Base-by-base conservation (phyloP, 208 protist species). In the Leishmania braziliensis region DNA sequence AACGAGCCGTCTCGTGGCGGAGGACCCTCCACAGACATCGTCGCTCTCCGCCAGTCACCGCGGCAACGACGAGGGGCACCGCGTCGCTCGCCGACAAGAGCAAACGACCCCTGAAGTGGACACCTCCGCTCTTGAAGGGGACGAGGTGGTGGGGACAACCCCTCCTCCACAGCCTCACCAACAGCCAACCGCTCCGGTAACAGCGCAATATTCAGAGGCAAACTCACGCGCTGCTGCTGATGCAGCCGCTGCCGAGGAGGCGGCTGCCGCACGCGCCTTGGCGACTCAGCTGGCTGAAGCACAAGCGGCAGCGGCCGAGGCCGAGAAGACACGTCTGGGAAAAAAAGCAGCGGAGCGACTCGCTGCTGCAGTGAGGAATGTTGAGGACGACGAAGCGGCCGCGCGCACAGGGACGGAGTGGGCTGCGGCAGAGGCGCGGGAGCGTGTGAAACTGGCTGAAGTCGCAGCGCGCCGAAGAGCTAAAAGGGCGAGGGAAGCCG, bases 341-440 rank as follows among this genome's bases (percentile, higher is more conserved):
- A 56, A 58, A 66, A 39, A 71, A 43, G 75, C 39, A 29, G 71
- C 20, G 1, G 53, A 66, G 36, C 76, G 33, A 53, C 72, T 68
- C 8, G 75, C 66, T 16, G 79, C 26, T 20, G 83, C 62, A n/a
- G 62, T 71, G 18, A 33, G 48, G 10, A 26, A 43, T 1, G 39
- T 66, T 1, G 72, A 78, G 50, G 51, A 82, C n/a, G 77, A 75
- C 16, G 82, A 81, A 56, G 70, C 50, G n/a, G 43, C 16, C 18
- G 78, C 50, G 14, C 78, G 78, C 69, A 29, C 16, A 12, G 65
- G 14, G 18, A 72, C 63, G 12, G 68, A 75, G 54, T 8, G 51
- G 23, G 36, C 43, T 56, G 72, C 10, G n/a, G 51, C 53, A 62
- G 72, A 76, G 53, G 51, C 9, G 10, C 12, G 29, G 51, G 10